phyloP scores from a whole-genome alignment of 2,329 filamentous ascomycete genomes.

The Colletotrichum kahawae region DNA sequence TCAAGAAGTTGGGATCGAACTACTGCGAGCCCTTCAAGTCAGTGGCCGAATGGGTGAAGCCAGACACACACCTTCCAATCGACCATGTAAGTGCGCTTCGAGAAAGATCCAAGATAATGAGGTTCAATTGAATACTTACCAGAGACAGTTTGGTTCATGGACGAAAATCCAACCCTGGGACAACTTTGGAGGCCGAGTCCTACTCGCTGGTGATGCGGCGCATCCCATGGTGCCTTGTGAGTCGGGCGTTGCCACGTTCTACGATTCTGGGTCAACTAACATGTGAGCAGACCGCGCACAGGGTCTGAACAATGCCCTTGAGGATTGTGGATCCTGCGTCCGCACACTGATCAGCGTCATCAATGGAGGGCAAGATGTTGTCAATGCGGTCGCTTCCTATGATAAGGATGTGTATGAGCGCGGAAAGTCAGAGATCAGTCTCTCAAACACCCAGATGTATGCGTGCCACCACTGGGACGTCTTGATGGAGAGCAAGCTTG shows the following conservation, averaged over 20 bases:
- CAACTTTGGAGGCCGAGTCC: neutral
- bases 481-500: neutral
- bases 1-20: neutral
- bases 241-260: neutral
- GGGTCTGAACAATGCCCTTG: neutral
- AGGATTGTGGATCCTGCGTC: neutral
- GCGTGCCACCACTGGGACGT: neutral
- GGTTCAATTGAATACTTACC: neutral
- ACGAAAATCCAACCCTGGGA: neutral
- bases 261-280: rapidly evolving
- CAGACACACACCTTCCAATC: neutral
- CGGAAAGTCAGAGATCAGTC: neutral
- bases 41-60: neutral
- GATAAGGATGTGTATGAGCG: neutral
- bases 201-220: neutral
- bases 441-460: neutral
- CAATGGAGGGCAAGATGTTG: neutral
- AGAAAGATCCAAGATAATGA: neutral
- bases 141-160: neutral
- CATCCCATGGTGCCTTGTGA: neutral
- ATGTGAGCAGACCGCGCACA: neutral
- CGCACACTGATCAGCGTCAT: neutral
- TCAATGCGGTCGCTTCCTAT: neutral
- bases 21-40: neutral
- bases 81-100: neutral